A percentile compares a stretch with the other conserved stretches of the same genome.
Evolutionary conservation across 2,329 filamentous ascomycete genomes (phyloP).

Genomic region (Talaromyces albobiverticillius): DNA sequence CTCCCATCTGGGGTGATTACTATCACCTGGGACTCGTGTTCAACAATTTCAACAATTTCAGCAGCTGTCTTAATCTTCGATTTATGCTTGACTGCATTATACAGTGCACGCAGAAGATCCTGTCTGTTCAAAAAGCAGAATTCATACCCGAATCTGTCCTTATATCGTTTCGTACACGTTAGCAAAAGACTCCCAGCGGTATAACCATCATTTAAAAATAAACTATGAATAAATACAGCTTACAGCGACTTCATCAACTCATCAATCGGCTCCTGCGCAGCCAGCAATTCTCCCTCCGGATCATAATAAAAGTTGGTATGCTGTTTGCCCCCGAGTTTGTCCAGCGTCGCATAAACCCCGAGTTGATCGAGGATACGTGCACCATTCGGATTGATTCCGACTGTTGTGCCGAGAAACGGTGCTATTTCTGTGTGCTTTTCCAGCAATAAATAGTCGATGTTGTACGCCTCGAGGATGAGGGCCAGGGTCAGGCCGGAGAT

Average conservation of each 20-base stretch:
- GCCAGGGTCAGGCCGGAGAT: conserved; percentile 49
- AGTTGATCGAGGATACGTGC: conserved; percentile 52
- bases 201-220: no score
- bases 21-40: conserved; percentile 20
- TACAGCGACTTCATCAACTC: background rate
- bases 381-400: conserved; percentile 47
- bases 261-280: background rate
- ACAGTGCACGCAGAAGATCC: conserved; percentile 33
- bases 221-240: background rate
- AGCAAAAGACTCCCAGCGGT: no score
- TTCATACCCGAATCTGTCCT: no score
- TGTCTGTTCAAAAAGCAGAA: conserved; percentile 33
- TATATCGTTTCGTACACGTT: no score
- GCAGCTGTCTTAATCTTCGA: conserved; percentile 27
- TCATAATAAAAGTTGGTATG: background rate
- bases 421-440: conserved; percentile 36
- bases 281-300: background rate
- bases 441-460: conserved; percentile 50
- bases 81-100: conserved; percentile 28
- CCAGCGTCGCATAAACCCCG: conserved; percentile 27
- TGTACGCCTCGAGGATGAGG: conserved; percentile 41
- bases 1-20: conserved; percentile 35
- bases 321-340: background rate
- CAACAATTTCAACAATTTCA: conserved; percentile 19
- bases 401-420: conserved; percentile 48